Conservation (phyloP, 2,329 filamentous ascomycete genomes). For the Pseudomassariella vexata region DNA sequence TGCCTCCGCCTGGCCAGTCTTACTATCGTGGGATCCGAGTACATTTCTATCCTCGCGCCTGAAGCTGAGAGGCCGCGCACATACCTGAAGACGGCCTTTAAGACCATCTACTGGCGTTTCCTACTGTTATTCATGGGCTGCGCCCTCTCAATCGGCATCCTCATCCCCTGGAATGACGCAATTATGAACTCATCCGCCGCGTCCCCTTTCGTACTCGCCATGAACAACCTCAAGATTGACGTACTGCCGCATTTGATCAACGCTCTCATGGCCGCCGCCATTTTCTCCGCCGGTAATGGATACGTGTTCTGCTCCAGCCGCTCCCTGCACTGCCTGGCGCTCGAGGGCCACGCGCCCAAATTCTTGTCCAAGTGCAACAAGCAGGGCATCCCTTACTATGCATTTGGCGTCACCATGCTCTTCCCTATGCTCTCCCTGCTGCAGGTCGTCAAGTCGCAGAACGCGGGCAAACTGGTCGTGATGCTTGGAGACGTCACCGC, state of each 20-base stretch:
- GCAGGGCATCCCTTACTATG: slow-evolving; percentile 54
- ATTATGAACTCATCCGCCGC: too few relatives aligned
- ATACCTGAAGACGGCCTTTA: slow-evolving; percentile 58
- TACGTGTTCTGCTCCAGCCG: slow-evolving; percentile 52
- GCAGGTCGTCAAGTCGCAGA: slow-evolving; percentile 46
- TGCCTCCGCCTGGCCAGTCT: slow-evolving; percentile 52
- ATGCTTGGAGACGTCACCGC: slow-evolving; percentile 19
- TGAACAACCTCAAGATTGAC: slow-evolving; percentile 43
- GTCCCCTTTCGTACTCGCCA: slow-evolving; percentile 46
- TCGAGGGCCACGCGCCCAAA: slow-evolving; percentile 44
- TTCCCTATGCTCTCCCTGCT: slow-evolving; percentile 57
- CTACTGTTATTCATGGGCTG: slow-evolving; percentile 62
- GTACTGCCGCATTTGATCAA: slow-evolving; percentile 53
- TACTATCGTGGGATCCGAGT: slow-evolving; percentile 56
- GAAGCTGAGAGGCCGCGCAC: slow-evolving; percentile 53
- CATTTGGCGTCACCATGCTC: slow-evolving; percentile 46
- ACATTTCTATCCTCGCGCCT: slow-evolving; percentile 43
- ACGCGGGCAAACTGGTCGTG: too few relatives aligned
- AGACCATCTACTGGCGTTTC: slow-evolving; percentile 61
- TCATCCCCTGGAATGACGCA: slow-evolving; percentile 56
- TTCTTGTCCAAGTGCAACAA: slow-evolving; percentile 44
- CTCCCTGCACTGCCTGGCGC: slow-evolving; percentile 47
- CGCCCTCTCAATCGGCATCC: slow-evolving; percentile 55
- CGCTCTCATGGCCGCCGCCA: slow-evolving; percentile 48
- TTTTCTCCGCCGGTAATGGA: slow-evolving; percentile 52